A percentile compares a stretch with the other conserved stretches of the same genome.
Conservation (phyloP, 768 basidiomycete species). For the Mycena epipterygia region DNA sequence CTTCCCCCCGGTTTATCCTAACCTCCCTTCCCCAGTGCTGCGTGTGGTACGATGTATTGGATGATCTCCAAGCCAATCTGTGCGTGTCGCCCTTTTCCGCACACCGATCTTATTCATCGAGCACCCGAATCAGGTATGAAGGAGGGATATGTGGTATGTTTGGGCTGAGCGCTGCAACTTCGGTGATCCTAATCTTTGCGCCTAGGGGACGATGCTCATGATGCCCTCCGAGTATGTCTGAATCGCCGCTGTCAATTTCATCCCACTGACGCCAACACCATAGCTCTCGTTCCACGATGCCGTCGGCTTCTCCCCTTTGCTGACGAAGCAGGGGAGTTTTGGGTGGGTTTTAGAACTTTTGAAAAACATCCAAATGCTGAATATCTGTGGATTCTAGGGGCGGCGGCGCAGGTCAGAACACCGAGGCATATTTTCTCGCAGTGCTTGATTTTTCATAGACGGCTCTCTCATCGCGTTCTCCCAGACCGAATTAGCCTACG, state of each 20-base stretch:
- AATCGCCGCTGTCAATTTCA: not conserved
- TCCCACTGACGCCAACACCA: not conserved
- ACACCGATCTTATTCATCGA: not conserved
- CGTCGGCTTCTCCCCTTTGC: constrained; percentile 27
- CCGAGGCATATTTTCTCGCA: not conserved
- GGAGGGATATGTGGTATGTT: constrained; percentile 16
- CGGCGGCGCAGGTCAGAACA: constrained; percentile 7
- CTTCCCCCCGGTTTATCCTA: not conserved
- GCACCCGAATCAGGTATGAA: not conserved
- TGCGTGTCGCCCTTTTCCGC: too few species aligned
- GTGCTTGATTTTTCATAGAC: not conserved
- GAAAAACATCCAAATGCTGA: not conserved
- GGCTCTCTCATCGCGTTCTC: constrained; percentile 29
- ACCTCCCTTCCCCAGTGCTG: too few species aligned
- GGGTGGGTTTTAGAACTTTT: constrained; percentile 19
- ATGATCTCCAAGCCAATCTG: constrained; percentile 26
- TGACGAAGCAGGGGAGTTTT: constrained; percentile 2
- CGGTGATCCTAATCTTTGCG: not conserved
- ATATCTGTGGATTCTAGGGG: not conserved
- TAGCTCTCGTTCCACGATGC: constrained; percentile 37
- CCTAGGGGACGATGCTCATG: constrained; percentile 31
- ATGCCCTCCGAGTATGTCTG: constrained; percentile 27
- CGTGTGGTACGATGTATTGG: constrained; percentile 29
- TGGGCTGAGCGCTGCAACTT: too few species aligned
- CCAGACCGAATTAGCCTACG: constrained; percentile 12